Percentiles rank a stretch among this genome's conserved stretches.
Evolutionary conservation across 2,329 filamentous ascomycete species (phyloP).

Genomic region (Hymenoscyphus fraxineus): DNA sequence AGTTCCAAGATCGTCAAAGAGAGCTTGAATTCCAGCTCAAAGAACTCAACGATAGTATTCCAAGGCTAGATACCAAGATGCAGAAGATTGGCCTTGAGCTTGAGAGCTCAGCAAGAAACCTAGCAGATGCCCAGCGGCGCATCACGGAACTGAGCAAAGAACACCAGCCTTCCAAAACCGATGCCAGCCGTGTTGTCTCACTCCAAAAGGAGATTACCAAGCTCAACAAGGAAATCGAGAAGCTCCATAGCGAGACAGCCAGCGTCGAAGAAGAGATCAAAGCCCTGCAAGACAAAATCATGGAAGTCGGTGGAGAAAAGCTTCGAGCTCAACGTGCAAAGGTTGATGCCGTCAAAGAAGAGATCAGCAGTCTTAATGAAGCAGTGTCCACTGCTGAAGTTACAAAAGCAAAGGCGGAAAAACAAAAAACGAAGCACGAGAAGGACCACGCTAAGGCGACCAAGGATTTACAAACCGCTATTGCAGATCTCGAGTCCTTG

Average conservation of each 20-base stretch:
- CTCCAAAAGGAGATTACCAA: conserved; percentile 75
- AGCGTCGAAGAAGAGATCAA: conserved; percentile 93
- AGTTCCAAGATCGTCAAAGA: conserved; percentile 80
- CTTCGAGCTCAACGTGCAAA: conserved; percentile 85
- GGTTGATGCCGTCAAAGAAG: conserved; percentile 83
- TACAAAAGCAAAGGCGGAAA: conserved; percentile 86
- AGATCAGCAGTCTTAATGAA: conserved; percentile 76
- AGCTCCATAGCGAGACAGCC: conserved; percentile 78
- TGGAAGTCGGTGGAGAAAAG: conserved; percentile 94
- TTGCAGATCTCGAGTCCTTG: conserved; percentile 70
- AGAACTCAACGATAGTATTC: conserved; percentile 72
- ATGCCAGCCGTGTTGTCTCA: conserved; percentile 67
- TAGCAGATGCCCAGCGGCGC: conserved; percentile 77
- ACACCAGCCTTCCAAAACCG: conserved; percentile 74
- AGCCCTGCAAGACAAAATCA: conserved; percentile 89
- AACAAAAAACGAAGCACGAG: conserved; percentile 81
- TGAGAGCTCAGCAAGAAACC: conserved; percentile 79
- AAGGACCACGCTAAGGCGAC: conserved; percentile 76
- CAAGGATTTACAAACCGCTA: conserved; percentile 71
- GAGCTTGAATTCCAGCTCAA: conserved; percentile 72
- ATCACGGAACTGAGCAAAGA: conserved; percentile 80
- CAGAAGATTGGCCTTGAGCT: conserved; percentile 89
- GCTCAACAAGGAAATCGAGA: conserved; percentile 73
- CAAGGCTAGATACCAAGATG: conserved; percentile 80
- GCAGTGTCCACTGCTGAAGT: conserved; percentile 84